Evolutionary conservation across 371 early-diverging fungal genomes (phyloP), one percentile per base, ranked within the genome.

Genomic region (Circinella umbellata): DNA sequence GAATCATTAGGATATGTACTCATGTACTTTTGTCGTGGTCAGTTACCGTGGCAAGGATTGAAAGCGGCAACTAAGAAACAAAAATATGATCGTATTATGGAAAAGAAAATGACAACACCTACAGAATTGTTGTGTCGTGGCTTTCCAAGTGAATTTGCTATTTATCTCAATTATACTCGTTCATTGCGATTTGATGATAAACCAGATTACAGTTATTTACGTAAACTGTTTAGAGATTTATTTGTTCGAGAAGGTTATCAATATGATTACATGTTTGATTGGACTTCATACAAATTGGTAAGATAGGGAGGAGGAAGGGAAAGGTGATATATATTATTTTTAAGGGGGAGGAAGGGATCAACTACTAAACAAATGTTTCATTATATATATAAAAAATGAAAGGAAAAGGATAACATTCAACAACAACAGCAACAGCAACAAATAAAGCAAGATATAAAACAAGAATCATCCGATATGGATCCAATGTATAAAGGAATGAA

Each of bases 11-110:
- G 99, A 6, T 99, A 99, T 80, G 99, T 99, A 15, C 88, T 99
- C 63, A 96, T 99, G 93, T 99, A 99, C 88, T 99, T 99, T 74
- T 92, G 94, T 69, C 94, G 99, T 68, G 99, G 99, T 10, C 93
- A 92, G 38, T 87, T 99, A 61, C 99, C 99, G 63, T 99, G 99
- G 99, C 99, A 99, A 82, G 99, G 99, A 20, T 83, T 99, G 61
- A 96, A 95, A 81, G 99, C 98, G 14, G 96, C 93, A 4, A 98
- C 96, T 59, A 99, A 99, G 86, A 94, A 95, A 83, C 97, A 99
- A 86, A 99, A 99, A 88, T 99, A 99, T 84, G 98, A 99, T 77
- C 93, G 95, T 64, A 99, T 99, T 78, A 96, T 96, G 95, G 98
- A 99, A 75, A 98, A 95, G 91, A 99, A 99, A 85, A 96, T 97